Percentiles rank a stretch among this genome's conserved stretches.
These are phyloP conservation scores for Williopsis jadinii DNA, from an alignment of 1,139 yeast species.

Conservation along the genomic window DNA sequence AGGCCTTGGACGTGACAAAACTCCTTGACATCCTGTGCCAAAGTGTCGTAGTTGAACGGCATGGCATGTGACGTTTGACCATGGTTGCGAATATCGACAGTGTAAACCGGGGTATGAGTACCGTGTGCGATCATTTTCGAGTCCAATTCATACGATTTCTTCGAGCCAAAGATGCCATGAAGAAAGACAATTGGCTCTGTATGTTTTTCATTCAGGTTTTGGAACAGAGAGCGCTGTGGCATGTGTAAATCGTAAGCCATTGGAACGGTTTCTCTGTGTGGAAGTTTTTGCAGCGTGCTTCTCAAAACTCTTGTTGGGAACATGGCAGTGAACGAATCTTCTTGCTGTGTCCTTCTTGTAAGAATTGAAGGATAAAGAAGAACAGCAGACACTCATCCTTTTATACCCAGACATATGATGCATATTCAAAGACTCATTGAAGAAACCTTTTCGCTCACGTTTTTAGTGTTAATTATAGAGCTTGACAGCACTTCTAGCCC, in stretches of 20 bases:
- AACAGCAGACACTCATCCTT: background rate
- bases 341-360: background rate
- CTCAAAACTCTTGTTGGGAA: conserved; percentile 15
- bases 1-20: conserved; percentile 27
- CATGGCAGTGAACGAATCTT: conserved; percentile 6
- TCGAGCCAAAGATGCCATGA: conserved; percentile 46
- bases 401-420: too few relatives aligned
- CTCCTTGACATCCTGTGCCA: conserved; percentile 36
- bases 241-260: conserved; percentile 24
- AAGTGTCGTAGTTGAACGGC: conserved; percentile 36
- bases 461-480: too few relatives aligned
- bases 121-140: conserved; percentile 30
- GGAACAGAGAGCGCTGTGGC: conserved; percentile 19
- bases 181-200: conserved; percentile 34
- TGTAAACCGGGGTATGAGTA: conserved; percentile 30
- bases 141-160: conserved; percentile 33
- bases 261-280: conserved; percentile 19
- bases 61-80: conserved; percentile 37
- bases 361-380: background rate
- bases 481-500: too few relatives aligned
- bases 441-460: too few relatives aligned
- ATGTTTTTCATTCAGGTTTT: conserved; percentile 12
- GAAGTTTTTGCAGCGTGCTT: conserved; percentile 17
- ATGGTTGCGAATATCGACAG: conserved; percentile 44
- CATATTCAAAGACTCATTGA: too few relatives aligned